These are phyloP conservation scores for Trichosporon sp. DNA, from an alignment of 1,284 basidiomycete genomes.

Conservation along the genomic window DNA sequence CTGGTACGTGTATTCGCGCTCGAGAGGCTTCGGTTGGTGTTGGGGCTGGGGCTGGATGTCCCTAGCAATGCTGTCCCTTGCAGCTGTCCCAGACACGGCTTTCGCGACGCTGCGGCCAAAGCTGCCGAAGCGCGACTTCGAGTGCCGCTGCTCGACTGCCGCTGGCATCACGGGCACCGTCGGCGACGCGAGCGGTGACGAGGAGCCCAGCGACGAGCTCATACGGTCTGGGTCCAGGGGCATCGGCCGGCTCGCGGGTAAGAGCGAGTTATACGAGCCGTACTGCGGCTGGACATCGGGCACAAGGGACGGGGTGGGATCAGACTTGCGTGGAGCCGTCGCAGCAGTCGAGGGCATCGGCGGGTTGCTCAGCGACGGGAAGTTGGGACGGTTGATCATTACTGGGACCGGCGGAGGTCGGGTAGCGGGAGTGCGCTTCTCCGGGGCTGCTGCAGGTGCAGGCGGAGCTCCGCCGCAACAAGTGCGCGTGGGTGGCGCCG, in stretches of 20 bases:
- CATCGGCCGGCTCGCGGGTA: neutral
- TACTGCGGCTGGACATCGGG: neutral
- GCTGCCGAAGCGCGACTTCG: constrained; percentile 23
- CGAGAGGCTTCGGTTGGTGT: constrained; percentile 18
- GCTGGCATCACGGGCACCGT: neutral
- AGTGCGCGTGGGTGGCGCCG: too few relatives aligned
- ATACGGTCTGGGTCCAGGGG: constrained; percentile 1
- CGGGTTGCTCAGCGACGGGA: constrained; percentile 9
- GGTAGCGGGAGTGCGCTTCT: neutral
- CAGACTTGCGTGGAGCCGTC: neutral
- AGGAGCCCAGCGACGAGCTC: neutral
- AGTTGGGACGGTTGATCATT: constrained; percentile 18
- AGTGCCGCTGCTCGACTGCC: neutral
- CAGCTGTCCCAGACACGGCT: constrained; percentile 8
- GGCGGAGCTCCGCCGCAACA: too few relatives aligned
- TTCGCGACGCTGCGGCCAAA: constrained; percentile 29
- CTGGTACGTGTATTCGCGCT: constrained; percentile 4
- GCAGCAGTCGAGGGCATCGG: neutral
- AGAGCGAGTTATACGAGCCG: neutral
- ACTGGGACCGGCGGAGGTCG: constrained; percentile 20
- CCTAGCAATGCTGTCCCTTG: constrained; percentile 18
- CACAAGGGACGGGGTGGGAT: neutral
- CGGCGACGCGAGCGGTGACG: neutral
- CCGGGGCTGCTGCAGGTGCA: too few relatives aligned
- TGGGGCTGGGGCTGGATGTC: too few relatives aligned